Evolutionary conservation across 148 eudicot genomes (phyloP), one percentile per base, ranked within the genome.

Genomic region (Amaranthus hypochondriacus): DNA sequence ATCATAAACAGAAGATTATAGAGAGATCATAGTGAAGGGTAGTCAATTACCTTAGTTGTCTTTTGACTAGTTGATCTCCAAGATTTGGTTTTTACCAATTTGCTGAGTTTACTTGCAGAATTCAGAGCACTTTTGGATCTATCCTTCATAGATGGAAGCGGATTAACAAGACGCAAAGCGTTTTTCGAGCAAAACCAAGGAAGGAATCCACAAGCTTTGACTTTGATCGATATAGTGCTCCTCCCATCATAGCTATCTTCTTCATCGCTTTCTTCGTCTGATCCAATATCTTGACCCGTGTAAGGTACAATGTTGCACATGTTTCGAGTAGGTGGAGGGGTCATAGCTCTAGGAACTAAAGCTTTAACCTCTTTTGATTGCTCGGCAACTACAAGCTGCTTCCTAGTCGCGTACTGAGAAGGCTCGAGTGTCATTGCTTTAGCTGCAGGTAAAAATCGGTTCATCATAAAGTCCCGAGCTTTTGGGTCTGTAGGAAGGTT

Each of bases 361-460:
- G 86, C 83, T 52, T 75, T 76, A 28, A 54, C 76, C 59, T 71
- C 82, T 72, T 67, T 81, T 4, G 88, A 76, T 47, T 76, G 82
- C 67, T 87, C 91, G 9, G 28, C 58, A 53, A 73, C 73, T 53
- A 62, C 77, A 8, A 73, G 47, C 63, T 86, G 90, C 84, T 84
- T 90, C 79, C 84, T 90, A 9, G 88, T 66, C 43, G 79, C 83
- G 75, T 87, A 79, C 50, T 90, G 90, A 56, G 99, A 94, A 6
- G 92, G 84, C 58, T 87, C 93, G 44, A 92, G 48, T 42, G 87
- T 84, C 84, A 86, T 89, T 70, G 97, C 97, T 79, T 90, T 90
- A 8, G 99, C 96, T 18, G 99, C 99, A 10, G 96, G 97, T 73
- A 95, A 79, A 76, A 95, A 95, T n/a, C 99, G 87, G 54, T 80